Evolutionary conservation across 139 green algal genomes (phyloP), one percentile per base, ranked within the genome.

Genomic region (Bryopsis sp.): DNA sequence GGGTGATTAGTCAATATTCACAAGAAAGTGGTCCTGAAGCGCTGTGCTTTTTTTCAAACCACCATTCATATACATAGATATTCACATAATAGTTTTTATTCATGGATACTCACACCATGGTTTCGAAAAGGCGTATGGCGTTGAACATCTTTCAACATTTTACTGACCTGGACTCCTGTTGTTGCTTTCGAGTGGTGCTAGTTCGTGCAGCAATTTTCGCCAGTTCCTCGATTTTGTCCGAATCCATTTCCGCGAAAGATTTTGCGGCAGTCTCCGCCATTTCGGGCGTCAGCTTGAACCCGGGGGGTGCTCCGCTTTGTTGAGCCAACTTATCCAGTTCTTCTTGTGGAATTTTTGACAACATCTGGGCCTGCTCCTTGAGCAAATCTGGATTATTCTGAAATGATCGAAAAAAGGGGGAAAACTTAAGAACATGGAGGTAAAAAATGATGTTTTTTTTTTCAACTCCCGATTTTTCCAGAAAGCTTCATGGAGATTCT

Each of bases 321-420:
- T 26, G 26, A 5, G 5, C 31, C 31, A 65, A 24, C 43, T 43
- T 39, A 39, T 65, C 58, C n/a, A 65, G 43, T 39, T 65, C 58
- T 33, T 65, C 58, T 43, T 65, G 58, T 24, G 58, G 28, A 31
- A 65, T 46, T 6, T 65, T 7, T 46, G 28, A 19, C 38, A 81
- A 32, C 43, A 32, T 36, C 31, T 74, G 43, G 31, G 75, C 70
- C 4, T 63, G 72, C 74, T 76, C 58, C 46, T 74, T 73, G 8
- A 72, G 4, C 68, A 78, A 75, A 5, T 69, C 69, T 8, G 80
- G 77, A 58, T 86, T 84, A 2, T 58, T 64, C 15, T n/a, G 32
- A 58, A 81, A 70, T 66, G 75, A 60, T 67, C 62, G 59, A 73
- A 37, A n/a, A n/a, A n/a, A n/a, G n/a, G n/a, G n/a, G n/a, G n/a